These are phyloP conservation scores for Colletotrichum graminicola DNA, from an alignment of 2,329 filamentous ascomycete species.

Conservation along the genomic window DNA sequence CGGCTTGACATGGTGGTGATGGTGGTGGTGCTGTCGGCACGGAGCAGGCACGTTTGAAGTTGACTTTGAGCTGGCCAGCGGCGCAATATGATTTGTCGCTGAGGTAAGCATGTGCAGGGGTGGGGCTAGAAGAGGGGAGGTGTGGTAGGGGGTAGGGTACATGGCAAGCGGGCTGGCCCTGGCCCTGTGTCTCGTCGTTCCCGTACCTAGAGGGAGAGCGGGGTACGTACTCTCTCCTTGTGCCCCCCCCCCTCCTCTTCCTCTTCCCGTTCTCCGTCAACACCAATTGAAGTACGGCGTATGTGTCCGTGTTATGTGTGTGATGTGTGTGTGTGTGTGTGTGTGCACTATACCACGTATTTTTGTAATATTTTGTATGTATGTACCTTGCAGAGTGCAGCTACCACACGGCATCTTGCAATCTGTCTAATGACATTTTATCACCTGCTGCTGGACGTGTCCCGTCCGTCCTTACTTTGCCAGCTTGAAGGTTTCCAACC, in stretches of 20 bases:
- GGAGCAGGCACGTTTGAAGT: slow-evolving; percentile 55
- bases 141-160: slow-evolving; percentile 35
- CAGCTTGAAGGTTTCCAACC: not conserved
- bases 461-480: slow-evolving; percentile 1
- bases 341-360: too few relatives aligned
- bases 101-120: slow-evolving; percentile 46
- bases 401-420: slow-evolving; percentile 1
- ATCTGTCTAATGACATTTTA: not conserved
- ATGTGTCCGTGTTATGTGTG: slow-evolving; percentile 20
- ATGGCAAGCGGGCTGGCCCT: slow-evolving; percentile 27
- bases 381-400: slow-evolving; percentile 17
- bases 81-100: slow-evolving; percentile 48
- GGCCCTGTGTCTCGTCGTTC: slow-evolving; percentile 8
- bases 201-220: not conserved
- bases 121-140: slow-evolving; percentile 31
- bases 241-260: not conserved
- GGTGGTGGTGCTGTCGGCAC: slow-evolving; percentile 46
- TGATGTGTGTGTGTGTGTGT: not conserved
- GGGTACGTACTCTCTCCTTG: slow-evolving; percentile 2
- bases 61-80: slow-evolving; percentile 51
- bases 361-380: too few relatives aligned
- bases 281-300: not conserved
- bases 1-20: slow-evolving; percentile 36
- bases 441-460: not conserved
- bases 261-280: not conserved